Conservation (phyloP, 1,139 yeast genomes). For the Protomyces gravidus region DNA sequence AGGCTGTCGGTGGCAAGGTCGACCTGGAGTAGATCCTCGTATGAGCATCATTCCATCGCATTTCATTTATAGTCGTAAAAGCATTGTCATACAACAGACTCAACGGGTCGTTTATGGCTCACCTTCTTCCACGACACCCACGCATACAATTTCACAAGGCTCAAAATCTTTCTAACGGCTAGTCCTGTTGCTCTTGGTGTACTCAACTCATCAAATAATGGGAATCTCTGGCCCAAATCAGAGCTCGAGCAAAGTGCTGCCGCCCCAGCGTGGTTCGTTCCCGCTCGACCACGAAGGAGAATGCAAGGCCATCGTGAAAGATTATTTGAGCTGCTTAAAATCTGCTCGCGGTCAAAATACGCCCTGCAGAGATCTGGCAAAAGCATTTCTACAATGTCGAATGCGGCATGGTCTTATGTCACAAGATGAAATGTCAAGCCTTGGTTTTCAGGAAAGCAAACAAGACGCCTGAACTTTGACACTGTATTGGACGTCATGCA, state of each 20-base stretch:
- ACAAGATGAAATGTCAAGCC: constrained; percentile 26
- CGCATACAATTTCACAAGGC: too few species aligned
- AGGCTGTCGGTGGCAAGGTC: constrained; percentile 92
- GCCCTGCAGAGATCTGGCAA: constrained; percentile 27
- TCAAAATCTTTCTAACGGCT: too few species aligned
- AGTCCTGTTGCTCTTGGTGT: too few species aligned
- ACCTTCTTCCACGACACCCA: too few species aligned
- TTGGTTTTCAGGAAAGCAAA: not conserved
- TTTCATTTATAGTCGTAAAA: too few species aligned
- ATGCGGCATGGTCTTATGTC: constrained; percentile 29
- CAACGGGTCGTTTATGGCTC: too few species aligned
- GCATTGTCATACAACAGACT: too few species aligned
- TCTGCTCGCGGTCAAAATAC: constrained; percentile 12
- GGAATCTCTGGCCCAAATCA: constrained; percentile 14
- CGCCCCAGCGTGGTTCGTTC: constrained; percentile 30
- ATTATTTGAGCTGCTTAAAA: constrained; percentile 25
- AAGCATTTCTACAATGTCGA: constrained; percentile 28
- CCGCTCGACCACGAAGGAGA: constrained; percentile 31
- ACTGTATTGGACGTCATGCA: too few species aligned
- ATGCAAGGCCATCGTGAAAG: constrained; percentile 24
- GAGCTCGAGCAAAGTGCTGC: constrained; percentile 13
- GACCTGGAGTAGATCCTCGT: constrained; percentile 64
- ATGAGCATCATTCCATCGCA: too few species aligned
- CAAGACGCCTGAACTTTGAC: not conserved
- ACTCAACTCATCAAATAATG: too few species aligned